Base-by-base conservation (phyloP, 441 rosid genomes). In the Cnidoscolus chayamansa region DNA sequence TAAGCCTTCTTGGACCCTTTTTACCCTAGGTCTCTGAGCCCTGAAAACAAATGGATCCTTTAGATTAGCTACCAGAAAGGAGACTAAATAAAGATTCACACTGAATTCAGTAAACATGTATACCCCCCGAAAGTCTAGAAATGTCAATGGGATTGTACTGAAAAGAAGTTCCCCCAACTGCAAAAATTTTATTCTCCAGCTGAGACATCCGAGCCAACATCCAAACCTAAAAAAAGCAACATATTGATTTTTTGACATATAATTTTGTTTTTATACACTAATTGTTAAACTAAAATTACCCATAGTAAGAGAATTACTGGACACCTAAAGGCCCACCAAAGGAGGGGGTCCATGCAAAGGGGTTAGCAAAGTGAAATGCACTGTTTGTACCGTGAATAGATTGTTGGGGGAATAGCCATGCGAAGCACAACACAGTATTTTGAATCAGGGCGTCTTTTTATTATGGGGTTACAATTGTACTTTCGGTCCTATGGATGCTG, bases 181-280 rank as follows among this genome's bases (percentile, higher is more conserved):
- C 97, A 78, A 85, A 85, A 68, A 92, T 94, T 86, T 94, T 94
- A 91, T 94, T 94, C 86, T 94, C 97, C 63, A 94, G 89, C 81
- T 89, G 99, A 79, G 94, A 90, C 93, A 90, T 88, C 79, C 97
- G 85, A 84, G 96, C 97, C 83, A 94, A 81, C 97, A 90, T 90
- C 98, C 96, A 92, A 25, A 89, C 91, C 99, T 94, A 76, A 25
- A 25, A 25, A 25, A 25, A 25, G 25, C 25, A 25, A 25, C 67
- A 81, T 54, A 30, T 51, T 13, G 58, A 58, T 32, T 58, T 25
- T 25, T 25, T 25, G 25, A 25, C 25, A 25, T 25, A 25, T 25
- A 25, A 25, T 25, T 25, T 25, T 25, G 25, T 25, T 25, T 25
- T 25, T 25, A 25, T 25, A 25, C 25, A 25, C 25, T 25, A 25